Evolutionary conservation across 352 stramenopile species (phyloP).

Genomic region (Phytophthora rubi): DNA sequence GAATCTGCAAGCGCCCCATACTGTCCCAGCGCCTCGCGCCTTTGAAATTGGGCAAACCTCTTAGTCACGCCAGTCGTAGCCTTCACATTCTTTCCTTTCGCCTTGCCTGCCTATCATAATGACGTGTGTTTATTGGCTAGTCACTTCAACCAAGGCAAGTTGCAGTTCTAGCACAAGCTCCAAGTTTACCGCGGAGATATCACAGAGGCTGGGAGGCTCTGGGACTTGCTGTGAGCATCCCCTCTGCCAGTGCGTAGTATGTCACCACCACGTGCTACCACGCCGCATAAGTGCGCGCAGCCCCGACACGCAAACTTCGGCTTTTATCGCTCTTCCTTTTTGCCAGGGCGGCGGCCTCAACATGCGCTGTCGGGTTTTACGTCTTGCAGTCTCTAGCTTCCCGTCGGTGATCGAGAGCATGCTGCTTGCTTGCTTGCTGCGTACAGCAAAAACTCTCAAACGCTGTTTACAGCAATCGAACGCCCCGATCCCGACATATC

Average conservation of each 20-base stretch:
- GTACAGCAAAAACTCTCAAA: not conserved
- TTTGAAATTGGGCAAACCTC: no score
- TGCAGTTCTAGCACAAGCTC: not conserved
- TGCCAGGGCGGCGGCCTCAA: not conserved
- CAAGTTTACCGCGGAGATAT: not conserved
- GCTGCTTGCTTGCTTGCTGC: not conserved
- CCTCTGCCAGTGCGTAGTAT: not conserved
- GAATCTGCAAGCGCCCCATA: no score
- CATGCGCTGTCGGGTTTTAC: not conserved
- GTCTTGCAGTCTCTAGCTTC: no score
- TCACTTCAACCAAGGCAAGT: not conserved
- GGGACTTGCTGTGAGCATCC: not conserved
- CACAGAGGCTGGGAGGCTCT: not conserved
- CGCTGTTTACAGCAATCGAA: not conserved
- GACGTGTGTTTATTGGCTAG: not conserved
- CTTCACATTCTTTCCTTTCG: no score
- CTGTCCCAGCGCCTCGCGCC: no score
- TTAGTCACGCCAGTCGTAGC: no score
- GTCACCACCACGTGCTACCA: not conserved
- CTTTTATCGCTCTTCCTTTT: not conserved
- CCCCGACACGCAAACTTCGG: not conserved
- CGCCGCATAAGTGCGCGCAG: not conserved
- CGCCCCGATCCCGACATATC: constrained; percentile 21
- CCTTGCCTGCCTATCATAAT: not conserved
- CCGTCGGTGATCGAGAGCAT: not conserved